Evolutionary conservation across 805 yeast species (phyloP).

Genomic region (Clavispora santaluciae): DNA sequence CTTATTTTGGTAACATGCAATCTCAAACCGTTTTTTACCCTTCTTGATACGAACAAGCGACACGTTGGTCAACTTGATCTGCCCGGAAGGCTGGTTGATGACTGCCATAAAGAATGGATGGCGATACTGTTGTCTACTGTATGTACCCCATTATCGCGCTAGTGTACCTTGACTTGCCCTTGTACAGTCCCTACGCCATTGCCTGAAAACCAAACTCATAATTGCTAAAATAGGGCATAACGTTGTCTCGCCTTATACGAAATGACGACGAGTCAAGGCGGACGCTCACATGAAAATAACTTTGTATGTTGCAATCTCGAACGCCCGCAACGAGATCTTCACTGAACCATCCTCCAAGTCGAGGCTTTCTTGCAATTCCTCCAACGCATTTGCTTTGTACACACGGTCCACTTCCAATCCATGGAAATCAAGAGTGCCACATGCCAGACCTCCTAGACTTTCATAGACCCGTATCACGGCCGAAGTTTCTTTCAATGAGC

Average conservation of each 20-base stretch:
- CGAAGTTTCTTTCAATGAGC: constrained; percentile 34
- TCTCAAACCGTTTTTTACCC: constrained; percentile 87
- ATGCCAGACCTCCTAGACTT: constrained; percentile 74
- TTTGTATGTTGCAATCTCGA: constrained; percentile 69
- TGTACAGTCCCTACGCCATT: background rate
- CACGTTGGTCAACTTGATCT: constrained; percentile 88
- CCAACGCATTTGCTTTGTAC: constrained; percentile 55
- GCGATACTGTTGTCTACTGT: background rate
- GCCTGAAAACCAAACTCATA: background rate
- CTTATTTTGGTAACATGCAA: constrained; percentile 95
- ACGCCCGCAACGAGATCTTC: constrained; percentile 54
- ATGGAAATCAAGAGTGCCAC: constrained; percentile 46
- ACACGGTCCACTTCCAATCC: constrained; percentile 42
- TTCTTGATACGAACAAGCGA: constrained; percentile 87
- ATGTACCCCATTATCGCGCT: background rate
- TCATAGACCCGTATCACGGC: constrained; percentile 78
- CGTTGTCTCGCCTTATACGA: too few species aligned
- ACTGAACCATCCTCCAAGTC: constrained; percentile 31
- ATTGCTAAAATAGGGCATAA: too few species aligned
- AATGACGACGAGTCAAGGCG: too few species aligned
- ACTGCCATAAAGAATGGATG: constrained; percentile 27
- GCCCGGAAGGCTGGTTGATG: constrained; percentile 85
- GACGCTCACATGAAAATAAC: constrained; percentile 33
- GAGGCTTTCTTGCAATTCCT: constrained; percentile 44
- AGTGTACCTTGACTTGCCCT: background rate